Evolutionary conservation across 129 eudicot species (phyloP).

Genomic region (Flaveria trinervia): DNA sequence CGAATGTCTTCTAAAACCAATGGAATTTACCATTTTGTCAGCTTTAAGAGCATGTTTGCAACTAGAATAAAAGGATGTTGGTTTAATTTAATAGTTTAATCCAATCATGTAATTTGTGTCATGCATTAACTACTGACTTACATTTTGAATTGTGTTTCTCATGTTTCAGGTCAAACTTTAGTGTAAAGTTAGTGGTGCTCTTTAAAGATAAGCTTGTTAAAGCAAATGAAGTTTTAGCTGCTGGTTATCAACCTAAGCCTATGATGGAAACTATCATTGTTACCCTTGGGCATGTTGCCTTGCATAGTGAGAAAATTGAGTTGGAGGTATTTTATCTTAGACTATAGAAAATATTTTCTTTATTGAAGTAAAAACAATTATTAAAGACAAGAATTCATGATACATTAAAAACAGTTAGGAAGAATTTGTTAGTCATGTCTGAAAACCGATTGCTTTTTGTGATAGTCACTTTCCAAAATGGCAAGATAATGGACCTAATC

Average conservation of each 20-base stretch:
- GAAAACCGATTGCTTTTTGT: background rate
- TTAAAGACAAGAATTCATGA: background rate
- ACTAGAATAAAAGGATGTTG: too few relatives aligned
- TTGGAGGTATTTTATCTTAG: slow-evolving; percentile 58
- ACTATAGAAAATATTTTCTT: background rate
- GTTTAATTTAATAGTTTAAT: too few relatives aligned
- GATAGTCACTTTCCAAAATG: background rate
- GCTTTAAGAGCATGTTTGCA: too few relatives aligned
- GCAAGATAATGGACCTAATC: background rate
- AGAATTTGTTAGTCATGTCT: background rate
- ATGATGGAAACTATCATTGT: slow-evolving; percentile 72
- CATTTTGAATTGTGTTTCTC: slow-evolving; percentile 6
- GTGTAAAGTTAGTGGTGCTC: slow-evolving; percentile 56
- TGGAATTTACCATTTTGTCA: too few relatives aligned
- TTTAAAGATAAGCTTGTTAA: slow-evolving; percentile 59
- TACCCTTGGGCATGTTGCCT: slow-evolving; percentile 80
- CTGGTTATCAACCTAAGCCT: slow-evolving; percentile 73
- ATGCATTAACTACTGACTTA: slow-evolving; percentile 8
- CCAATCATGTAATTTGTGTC: slow-evolving; percentile 2
- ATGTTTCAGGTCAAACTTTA: slow-evolving; percentile 77
- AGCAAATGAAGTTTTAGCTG: slow-evolving; percentile 69
- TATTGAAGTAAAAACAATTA: background rate
- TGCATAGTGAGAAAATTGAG: slow-evolving; percentile 83
- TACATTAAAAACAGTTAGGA: background rate
- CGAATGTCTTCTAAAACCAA: too few relatives aligned